Conservation (phyloP, 768 basidiomycete species). For the Pleurotus eryngii region DNA sequence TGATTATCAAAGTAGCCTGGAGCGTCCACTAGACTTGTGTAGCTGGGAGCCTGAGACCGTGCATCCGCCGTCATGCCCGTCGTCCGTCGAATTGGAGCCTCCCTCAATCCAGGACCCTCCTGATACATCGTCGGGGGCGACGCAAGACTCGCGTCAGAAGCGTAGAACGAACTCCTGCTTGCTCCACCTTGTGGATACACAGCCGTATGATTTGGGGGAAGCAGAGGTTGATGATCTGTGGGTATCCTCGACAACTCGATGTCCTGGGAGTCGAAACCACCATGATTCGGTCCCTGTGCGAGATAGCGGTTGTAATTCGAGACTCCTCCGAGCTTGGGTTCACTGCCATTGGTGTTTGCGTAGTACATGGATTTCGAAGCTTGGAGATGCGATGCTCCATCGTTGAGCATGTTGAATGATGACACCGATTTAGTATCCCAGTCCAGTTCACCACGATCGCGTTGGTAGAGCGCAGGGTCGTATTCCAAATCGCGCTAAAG, state of each 20-base stretch:
- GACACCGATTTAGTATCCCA: constrained; percentile 83
- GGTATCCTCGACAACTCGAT: constrained; percentile 53
- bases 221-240: constrained; percentile 50
- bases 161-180: constrained; percentile 28
- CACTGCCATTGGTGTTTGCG: constrained; percentile 26
- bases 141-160: constrained; percentile 33
- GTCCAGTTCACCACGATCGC: constrained; percentile 82
- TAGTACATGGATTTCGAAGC: constrained; percentile 39
- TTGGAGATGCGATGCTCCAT: constrained; percentile 40
- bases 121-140: constrained; percentile 37
- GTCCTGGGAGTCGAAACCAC: constrained; percentile 19
- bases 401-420: constrained; percentile 50
- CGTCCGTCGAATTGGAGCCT: constrained; percentile 66
- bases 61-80: not conserved
- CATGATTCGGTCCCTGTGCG: constrained; percentile 35
- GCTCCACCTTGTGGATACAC: constrained; percentile 31
- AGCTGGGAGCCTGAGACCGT: constrained; percentile 29
- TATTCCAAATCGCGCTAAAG: constrained; percentile 70
- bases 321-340: constrained; percentile 34
- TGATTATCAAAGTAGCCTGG: constrained; percentile 28
- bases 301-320: constrained; percentile 59
- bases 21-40: constrained; percentile 26
- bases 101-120: constrained; percentile 39
- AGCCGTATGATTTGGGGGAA: constrained; percentile 33
- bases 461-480: constrained; percentile 73